These are phyloP conservation scores for Pseudocercospora pini-densiflorae DNA, from an alignment of 2,329 filamentous ascomycete genomes.

Conservation along the genomic window DNA sequence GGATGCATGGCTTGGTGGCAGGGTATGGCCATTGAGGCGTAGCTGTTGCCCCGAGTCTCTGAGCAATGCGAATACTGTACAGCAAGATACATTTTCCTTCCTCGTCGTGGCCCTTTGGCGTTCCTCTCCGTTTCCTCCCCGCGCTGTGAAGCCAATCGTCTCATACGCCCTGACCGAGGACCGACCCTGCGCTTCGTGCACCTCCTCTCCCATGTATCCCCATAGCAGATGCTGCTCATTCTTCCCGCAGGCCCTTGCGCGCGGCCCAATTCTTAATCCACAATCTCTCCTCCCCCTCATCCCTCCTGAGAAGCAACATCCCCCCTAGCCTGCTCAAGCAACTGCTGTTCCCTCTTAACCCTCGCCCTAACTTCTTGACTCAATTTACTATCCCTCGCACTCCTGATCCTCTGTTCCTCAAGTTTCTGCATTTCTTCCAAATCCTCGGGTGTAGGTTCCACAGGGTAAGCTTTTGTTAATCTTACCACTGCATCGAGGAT, in stretches of 20 bases:
- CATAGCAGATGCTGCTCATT: not conserved
- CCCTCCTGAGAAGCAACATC: constrained; percentile 39
- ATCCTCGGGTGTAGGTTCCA: constrained; percentile 66
- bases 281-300: constrained; percentile 4
- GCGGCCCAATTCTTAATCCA: too few species aligned
- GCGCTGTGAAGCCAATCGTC: not conserved
- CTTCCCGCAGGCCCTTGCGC: not conserved
- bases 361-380: constrained; percentile 59
- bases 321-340: constrained; percentile 60
- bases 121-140: not conserved
- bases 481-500: constrained; percentile 68
- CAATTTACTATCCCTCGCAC: constrained; percentile 59
- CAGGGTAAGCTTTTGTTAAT: constrained; percentile 63
- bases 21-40: constrained; percentile 27
- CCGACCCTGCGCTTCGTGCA: not conserved
- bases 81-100: not conserved
- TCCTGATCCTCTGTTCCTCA: constrained; percentile 58
- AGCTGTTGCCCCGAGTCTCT: not conserved
- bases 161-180: not conserved
- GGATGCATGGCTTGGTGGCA: constrained; percentile 61
- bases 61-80: not conserved
- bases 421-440: constrained; percentile 61
- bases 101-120: not conserved
- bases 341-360: constrained; percentile 65
- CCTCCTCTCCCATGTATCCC: too few species aligned